Conservation (phyloP, 1,284 basidiomycete genomes). For the Austroboletus rostrupii region DNA sequence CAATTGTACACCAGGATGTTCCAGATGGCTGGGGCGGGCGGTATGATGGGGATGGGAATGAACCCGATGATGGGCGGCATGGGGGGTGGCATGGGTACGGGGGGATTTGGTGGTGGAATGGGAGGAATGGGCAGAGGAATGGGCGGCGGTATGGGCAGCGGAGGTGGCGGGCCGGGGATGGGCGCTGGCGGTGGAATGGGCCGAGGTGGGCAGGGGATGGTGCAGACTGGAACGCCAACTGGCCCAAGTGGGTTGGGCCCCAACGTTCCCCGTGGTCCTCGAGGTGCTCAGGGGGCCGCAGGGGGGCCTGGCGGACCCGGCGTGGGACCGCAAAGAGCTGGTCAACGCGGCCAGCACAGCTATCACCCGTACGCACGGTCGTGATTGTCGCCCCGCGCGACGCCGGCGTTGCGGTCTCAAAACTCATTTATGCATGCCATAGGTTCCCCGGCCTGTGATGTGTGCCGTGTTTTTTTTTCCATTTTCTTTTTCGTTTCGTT, state of each 20-base stretch:
- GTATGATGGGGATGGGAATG: conserved; percentile 40
- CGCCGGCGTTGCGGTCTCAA: conserved; percentile 7
- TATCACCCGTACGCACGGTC: conserved; percentile 78
- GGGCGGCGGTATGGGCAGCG: conserved; percentile 27
- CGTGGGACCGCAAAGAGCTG: conserved; percentile 72
- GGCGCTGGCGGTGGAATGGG: conserved; percentile 38
- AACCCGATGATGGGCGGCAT: conserved; percentile 23
- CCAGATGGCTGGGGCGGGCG: conserved; percentile 57
- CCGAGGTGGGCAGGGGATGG: conserved; percentile 29
- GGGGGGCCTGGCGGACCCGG: conserved; percentile 41
- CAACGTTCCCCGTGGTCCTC: conserved; percentile 66
- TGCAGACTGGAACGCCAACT: conserved; percentile 30
- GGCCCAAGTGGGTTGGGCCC: conserved; percentile 39
- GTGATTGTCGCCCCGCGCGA: conserved; percentile 12
- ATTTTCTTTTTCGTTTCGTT: not conserved
- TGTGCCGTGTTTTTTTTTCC: no score
- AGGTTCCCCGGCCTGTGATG: no score
- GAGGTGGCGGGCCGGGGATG: conserved; percentile 34
- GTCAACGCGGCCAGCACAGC: conserved; percentile 67
- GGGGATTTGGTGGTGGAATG: conserved; percentile 36
- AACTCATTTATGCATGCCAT: conserved; percentile 1
- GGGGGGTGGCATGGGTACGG: conserved; percentile 37
- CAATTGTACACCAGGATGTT: conserved; percentile 82
- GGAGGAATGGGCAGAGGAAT: conserved; percentile 36
- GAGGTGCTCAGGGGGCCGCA: conserved; percentile 49